These are phyloP conservation scores for Podospora comata DNA, from an alignment of 495 filamentous ascomycete genomes.

Conservation along the genomic window DNA sequence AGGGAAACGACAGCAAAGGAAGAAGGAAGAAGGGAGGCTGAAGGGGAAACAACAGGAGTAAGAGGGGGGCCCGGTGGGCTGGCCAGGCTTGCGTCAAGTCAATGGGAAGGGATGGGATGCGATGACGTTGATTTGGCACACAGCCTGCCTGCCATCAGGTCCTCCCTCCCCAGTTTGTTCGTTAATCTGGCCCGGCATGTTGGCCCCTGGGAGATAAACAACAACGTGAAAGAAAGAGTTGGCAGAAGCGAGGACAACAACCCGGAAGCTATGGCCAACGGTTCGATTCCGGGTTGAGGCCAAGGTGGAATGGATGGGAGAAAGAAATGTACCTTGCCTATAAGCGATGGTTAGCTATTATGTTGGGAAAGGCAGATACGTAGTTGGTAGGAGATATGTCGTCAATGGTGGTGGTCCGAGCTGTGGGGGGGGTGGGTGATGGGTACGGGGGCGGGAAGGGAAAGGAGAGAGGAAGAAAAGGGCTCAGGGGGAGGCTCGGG, in stretches of 20 bases:
- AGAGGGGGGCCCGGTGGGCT: background rate
- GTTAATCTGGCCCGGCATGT: background rate
- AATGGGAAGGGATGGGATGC: background rate
- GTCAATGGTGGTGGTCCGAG: background rate
- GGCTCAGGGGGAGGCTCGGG: background rate
- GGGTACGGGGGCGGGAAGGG: background rate
- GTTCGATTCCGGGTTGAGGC: background rate
- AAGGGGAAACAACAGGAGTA: slow-evolving; percentile 1
- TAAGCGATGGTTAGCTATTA: slow-evolving; percentile 28
- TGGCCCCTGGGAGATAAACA: background rate
- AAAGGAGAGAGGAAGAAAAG: slow-evolving; percentile 3
- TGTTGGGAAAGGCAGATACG: slow-evolving; percentile 14
- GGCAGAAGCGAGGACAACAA: background rate
- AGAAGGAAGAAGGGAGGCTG: background rate
- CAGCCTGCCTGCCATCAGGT: background rate
- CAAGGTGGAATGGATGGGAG: slow-evolving; percentile 2
- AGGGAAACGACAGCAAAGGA: background rate
- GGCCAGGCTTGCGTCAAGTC: background rate
- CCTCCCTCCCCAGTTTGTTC: background rate
- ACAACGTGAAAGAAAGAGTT: background rate
- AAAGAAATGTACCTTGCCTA: slow-evolving; percentile 53
- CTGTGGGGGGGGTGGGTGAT: background rate
- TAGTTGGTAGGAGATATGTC: slow-evolving; percentile 5
- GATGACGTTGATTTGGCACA: background rate
- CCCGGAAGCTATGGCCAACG: background rate